Base-by-base conservation (phyloP, 2,329 filamentous ascomycete species). In the Phialophora chinensis region DNA sequence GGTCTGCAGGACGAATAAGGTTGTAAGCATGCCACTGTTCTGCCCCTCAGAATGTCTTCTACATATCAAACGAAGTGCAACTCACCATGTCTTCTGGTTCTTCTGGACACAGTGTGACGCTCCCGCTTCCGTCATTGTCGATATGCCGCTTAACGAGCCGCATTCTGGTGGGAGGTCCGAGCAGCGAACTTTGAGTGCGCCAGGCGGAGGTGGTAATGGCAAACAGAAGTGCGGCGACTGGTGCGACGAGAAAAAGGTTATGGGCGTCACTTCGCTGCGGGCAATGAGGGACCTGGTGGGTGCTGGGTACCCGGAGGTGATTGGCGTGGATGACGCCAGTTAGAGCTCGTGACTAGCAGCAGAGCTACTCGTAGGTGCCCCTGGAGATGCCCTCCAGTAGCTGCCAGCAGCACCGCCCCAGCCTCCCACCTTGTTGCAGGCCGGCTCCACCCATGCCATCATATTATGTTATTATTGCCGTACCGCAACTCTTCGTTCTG, bases 51-150 rank as follows among this genome's bases (percentile, higher is more conserved):
- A 52, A 27, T 52, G 57, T n/a, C 52, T 42, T 27, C 27, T 25
- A 14, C 23, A 25, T n/a, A 63, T 31, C 38, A 65, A 1, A 44
- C 59, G 27, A 38, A 53, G n/a, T 14, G 14, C 6, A 44, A n/a
- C 33, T 70, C 80, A 88, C 87, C 89, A 92, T 91, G 73, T 92
- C 90, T 79, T 91, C 90, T 59, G 89, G 87, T 76, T 91, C 89
- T 77, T 91, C 88, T 2, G 90, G 90, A 66, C 87, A 83, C 62
- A 92, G 81, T 5, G 87, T 90, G 62, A 89, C 87, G 35, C 81
- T 83, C 33, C 90, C 90, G 0, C 86, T 86, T 78, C 88, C 88
- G 77, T 88, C 85, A 66, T 85, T 85, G 73, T 90, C 87, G 70
- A 91, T 88, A 66, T 85, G 84, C 67, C 88, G 85, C 75, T 88